Percentiles rank a stretch among this genome's conserved stretches.
phyloP scores from a whole-genome alignment of 768 basidiomycete species.

The Mycena leptocephala region DNA sequence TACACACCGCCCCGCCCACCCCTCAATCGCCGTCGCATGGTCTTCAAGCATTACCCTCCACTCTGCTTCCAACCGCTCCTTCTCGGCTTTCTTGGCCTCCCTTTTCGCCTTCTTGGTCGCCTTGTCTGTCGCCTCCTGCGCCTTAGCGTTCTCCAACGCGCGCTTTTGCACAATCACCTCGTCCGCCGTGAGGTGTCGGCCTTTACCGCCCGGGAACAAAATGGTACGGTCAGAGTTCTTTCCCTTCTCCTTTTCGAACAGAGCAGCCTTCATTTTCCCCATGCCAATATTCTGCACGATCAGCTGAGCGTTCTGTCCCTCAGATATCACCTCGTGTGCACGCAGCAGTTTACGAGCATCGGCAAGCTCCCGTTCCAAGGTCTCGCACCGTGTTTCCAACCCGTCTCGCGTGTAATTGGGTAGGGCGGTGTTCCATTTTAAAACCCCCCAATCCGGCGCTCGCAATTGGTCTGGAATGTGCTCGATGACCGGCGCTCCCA shows the following conservation, averaged over 20 bases:
- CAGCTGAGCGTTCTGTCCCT: constrained; percentile 36
- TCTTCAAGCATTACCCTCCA: too few relatives aligned
- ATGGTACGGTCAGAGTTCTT: neutral
- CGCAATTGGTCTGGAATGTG: neutral
- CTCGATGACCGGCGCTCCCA: neutral
- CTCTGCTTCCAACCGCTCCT: too few relatives aligned
- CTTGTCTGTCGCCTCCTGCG: too few relatives aligned
- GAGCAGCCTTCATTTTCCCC: neutral
- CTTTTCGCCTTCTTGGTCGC: too few relatives aligned
- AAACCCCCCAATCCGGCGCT: neutral
- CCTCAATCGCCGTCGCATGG: too few relatives aligned
- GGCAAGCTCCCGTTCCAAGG: constrained; percentile 1
- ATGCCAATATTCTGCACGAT: constrained; percentile 40
- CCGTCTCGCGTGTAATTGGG: neutral
- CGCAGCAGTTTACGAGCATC: neutral
- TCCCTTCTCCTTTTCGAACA: constrained; percentile 3
- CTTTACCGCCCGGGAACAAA: too few relatives aligned
- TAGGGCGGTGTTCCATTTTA: neutral
- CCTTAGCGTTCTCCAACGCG: too few relatives aligned
- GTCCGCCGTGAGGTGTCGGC: too few relatives aligned
- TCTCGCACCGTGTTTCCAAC: neutral
- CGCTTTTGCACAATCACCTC: too few relatives aligned
- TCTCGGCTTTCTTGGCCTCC: too few relatives aligned
- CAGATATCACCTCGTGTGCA: constrained; percentile 33
- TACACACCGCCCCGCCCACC: too few relatives aligned